Evolutionary conservation across 495 filamentous ascomycete species (phyloP).

Genomic region (Cryomyces antarcticus): DNA sequence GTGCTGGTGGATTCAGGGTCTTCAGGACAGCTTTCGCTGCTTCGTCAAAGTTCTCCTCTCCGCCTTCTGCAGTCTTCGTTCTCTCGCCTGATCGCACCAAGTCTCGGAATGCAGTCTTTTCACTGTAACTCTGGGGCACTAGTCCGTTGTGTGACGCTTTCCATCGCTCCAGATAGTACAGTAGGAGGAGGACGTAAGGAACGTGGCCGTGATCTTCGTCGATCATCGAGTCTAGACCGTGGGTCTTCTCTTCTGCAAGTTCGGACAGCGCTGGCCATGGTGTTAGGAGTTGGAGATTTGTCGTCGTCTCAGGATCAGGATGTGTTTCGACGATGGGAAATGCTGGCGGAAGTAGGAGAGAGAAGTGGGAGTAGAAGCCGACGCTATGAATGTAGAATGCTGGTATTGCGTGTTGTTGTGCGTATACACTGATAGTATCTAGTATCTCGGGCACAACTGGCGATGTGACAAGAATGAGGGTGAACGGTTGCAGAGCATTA

Average conservation of each 20-base stretch:
- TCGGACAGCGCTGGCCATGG: constrained; percentile 71
- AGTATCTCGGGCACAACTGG: constrained; percentile 39
- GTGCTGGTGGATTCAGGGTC: constrained; percentile 42
- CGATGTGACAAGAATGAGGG: constrained; percentile 53
- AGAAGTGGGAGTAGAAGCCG: constrained; percentile 77
- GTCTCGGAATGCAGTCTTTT: constrained; percentile 67
- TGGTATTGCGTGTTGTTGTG: constrained; percentile 42
- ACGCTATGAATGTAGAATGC: constrained; percentile 68
- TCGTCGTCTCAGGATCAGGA: constrained; percentile 66
- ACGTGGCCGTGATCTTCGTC: constrained; percentile 84
- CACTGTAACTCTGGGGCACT: constrained; percentile 52
- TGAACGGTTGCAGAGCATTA: constrained; percentile 35
- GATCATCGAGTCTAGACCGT: constrained; percentile 45
- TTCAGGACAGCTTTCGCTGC: constrained; percentile 75
- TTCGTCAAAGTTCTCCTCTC: constrained; percentile 95
- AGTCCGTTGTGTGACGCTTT: constrained; percentile 48
- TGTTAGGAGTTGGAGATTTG: constrained; percentile 65
- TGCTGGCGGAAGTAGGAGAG: constrained; percentile 46
- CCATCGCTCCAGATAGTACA: constrained; percentile 78
- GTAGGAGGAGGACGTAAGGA: constrained; percentile 65
- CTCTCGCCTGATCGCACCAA: constrained; percentile 45
- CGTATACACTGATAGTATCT: constrained; percentile 33
- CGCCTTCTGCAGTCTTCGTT: constrained; percentile 60
- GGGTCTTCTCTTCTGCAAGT: constrained; percentile 40
- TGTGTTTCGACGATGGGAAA: constrained; percentile 97